Base-by-base conservation (phyloP, 2,329 filamentous ascomycete species). In the Aspergillus eucalypticola region DNA sequence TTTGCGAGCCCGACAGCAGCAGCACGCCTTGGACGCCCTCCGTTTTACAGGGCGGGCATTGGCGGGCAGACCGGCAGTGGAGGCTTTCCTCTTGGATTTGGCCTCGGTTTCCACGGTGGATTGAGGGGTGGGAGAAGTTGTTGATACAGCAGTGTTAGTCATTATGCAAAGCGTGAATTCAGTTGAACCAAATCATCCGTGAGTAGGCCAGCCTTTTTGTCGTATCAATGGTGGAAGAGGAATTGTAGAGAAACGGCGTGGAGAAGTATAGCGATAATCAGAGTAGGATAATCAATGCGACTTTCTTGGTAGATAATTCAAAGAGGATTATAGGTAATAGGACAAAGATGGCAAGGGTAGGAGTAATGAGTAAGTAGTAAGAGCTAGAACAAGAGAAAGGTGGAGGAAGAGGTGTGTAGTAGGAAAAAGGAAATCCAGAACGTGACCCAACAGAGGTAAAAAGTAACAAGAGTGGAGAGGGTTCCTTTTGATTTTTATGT, bases 11-110 rank as follows among this genome's bases (percentile, higher is more conserved):
- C 93, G 86, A 78, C 93, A 96, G 69, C 90, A 92, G 64, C 92
- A 91, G 75, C 93, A 97, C 17, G 93, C 93, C 68, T 94, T 90
- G 8, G 92, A 92, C n/a, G 93, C 92, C 72, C 93, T 86, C 71
- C 92, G 85, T 79, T 96, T 97, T 56, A 88, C 86, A 56, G 85
- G 85, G 60, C 84, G 80, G 71, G 81, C 75, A 58, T 78, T 76
- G 63, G 78, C 78, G 56, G 83, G 79, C 48, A 88, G 75, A 27
- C 84, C 84, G 25, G 85, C 84, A 59, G 81, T 77, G 42, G 82
- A 81, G 46, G 83, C 82, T 68, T 86, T 86, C 64, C 86, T 81
- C 76, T 88, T 88, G 62, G 70, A 72, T 60, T 75, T 73, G 48
- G 74, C 65, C 42, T 76, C 73, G 21, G 66, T 64, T 44, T 78